Base-by-base conservation (phyloP, 176 grass and related monocot species). In the Poa annua region DNA sequence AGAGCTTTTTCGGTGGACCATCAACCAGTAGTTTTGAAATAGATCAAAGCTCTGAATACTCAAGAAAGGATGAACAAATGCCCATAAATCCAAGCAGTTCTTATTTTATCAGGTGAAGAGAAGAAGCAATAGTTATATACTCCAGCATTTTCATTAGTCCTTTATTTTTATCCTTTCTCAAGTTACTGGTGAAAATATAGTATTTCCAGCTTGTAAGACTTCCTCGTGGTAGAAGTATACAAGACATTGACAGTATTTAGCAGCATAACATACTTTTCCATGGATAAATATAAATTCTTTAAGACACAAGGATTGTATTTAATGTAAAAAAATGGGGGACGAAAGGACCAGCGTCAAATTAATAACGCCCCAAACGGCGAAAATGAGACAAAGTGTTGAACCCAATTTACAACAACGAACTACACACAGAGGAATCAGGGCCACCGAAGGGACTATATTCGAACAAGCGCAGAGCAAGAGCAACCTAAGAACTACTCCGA, bases 41-140 rank as follows among this genome's bases (percentile, higher is more conserved):
- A 24, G 53, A 77, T 14, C 51, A 56, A 5, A 77, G 20, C 52
- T 15, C 74, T 2, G 11, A 77, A 33, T 77, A 22, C 24, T 15
- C 34, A 59, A 14, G 20, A 52, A 77, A 77, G 74, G 52, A 57
- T 51, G 74, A 76, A 56, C 7, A n/a, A 76, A 56, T 57, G 11
- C 11, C 20, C 5, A 76, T 76, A 22, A 76, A 76, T 14, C 52
- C 74, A 76, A 9, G 19, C 52, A 76, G 33, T 59, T 57, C 53
- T 15, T 77, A 77, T 20, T 2, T 77, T 25, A 41, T 41, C 11
- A 38, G 74, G 74, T 77, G 74, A 77, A 51, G 10, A 14, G 19
- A 76, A 77, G 56, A 3, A 57, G 3, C 2, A 11, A 0, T 0
- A 56, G n/a, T 7, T n/a, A 7, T 38, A 55, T 21, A 35, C 11